Percentiles rank a stretch among this genome's conserved stretches.
phyloP scores from a whole-genome alignment of 495 filamentous ascomycete genomes.

The Trichoderma reesei region DNA sequence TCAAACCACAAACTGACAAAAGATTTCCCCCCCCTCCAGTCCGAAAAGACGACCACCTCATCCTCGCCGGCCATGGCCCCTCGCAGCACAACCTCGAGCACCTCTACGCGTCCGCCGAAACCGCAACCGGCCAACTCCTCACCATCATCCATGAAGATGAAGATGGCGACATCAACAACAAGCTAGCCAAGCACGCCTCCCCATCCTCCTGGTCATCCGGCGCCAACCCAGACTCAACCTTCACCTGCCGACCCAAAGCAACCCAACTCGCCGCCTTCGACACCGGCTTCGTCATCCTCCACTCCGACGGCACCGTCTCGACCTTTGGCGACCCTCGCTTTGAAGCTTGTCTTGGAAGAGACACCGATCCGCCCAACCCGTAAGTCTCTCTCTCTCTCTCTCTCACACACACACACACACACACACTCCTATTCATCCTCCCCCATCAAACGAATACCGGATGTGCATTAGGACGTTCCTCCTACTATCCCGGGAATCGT shows the following conservation, averaged over 20 bases:
- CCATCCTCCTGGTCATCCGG: not conserved
- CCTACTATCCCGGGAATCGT: too few species aligned
- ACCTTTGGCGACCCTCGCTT: conserved; percentile 54
- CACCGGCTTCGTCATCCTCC: conserved; percentile 44
- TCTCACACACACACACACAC: too few species aligned
- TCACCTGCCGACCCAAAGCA: conserved; percentile 16
- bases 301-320: conserved; percentile 37
- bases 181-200: not conserved
- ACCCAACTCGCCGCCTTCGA: conserved; percentile 41
- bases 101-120: conserved; percentile 15
- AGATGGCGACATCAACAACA: not conserved
- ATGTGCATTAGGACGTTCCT: not conserved
- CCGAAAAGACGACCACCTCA: not conserved
- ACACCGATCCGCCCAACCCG: conserved; percentile 21
- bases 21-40: not conserved
- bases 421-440: conserved; percentile 3
- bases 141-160: not conserved
- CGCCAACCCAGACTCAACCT: not conserved
- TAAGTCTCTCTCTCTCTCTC: conserved; percentile 13
- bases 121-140: conserved; percentile 17
- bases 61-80: not conserved
- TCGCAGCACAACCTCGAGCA: conserved; percentile 9
- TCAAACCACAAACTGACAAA: not conserved
- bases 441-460: not conserved
- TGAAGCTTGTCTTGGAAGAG: conserved; percentile 37